phyloP scores from a whole-genome alignment of 768 basidiomycete species.

The Sporobolomyces roseus region DNA sequence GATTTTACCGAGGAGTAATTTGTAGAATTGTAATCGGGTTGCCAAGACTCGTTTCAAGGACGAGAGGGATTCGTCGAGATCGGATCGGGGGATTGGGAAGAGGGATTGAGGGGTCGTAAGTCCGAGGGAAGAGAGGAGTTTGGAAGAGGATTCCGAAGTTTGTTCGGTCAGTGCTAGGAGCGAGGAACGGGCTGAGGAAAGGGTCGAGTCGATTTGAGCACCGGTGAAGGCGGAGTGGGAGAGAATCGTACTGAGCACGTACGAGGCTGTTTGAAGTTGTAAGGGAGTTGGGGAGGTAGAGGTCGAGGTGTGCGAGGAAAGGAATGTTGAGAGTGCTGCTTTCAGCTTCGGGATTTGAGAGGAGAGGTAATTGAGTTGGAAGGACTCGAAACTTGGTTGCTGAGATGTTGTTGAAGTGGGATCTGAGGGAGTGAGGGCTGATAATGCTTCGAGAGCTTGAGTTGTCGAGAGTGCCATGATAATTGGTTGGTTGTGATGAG shows the following conservation, averaged over 20 bases:
- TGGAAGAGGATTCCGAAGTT: background rate
- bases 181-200: background rate
- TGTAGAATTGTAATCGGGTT: conserved; percentile 42
- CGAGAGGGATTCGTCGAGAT: too few species aligned
- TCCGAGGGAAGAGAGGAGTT: background rate
- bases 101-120: too few species aligned
- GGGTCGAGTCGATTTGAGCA: conserved; percentile 20
- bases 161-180: conserved; percentile 13
- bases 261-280: conserved; percentile 12
- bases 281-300: background rate
- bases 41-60: conserved; percentile 15
- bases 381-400: conserved; percentile 4
- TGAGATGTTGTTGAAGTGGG: background rate
- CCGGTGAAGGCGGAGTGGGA: conserved; percentile 19
- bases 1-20: conserved; percentile 39
- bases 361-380: conserved; percentile 23
- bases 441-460: conserved; percentile 26
- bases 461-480: conserved; percentile 21
- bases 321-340: background rate
- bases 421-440: conserved; percentile 19
- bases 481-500: background rate
- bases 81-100: too few species aligned
- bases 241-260: conserved; percentile 16
- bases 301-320: background rate
- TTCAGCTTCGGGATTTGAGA: conserved; percentile 32